Evolutionary conservation across 83 land plant species (phyloP), one percentile per base, ranked within the genome.

Genomic region (Picea abies): DNA sequence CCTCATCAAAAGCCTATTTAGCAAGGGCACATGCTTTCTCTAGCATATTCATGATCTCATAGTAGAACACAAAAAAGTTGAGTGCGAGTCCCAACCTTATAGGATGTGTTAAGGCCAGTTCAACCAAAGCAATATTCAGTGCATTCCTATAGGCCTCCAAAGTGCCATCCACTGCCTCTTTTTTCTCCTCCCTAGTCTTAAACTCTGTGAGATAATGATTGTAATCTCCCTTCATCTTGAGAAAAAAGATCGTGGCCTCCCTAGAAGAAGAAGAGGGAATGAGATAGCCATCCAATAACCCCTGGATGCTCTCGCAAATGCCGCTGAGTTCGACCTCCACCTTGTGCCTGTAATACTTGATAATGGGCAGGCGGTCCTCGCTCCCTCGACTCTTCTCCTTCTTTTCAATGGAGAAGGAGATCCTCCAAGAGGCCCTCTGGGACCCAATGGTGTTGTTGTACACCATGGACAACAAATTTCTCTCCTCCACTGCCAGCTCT

Each of bases 391-490:
- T 76, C 85, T 88, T 87, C 72, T 88, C 89, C 80, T 88, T 88
- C 89, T 88, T 87, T 75, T 88, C 89, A 72, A 88, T 88, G 79
- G 88, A 89, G 22, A 84, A 89, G 37, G 86, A 84, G 35, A 89
- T 89, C 19, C 90, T 65, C 90, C 90, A 89, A 1, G 86, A 81
- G 5, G 88, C 90, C 9, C 90, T 26, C 5, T 88, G 72, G 0
- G 90, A 86, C 19, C 90, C 90, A 63, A 88, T 85, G 62, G 84
- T 84, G 78, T 88, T 88, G 83, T 88, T 88, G 84, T 88, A 88
- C 10, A 87, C 89, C 70, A 88, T 84, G 22, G 87, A 85, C 73
- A 88, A 73, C 11, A 88, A 82, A 80, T 85, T 88, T n/a, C 90
- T 76, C 71, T 88, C 90, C 85, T 88, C 90, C 47, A 88, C 85